Conservation (phyloP, 257 asterid species). For the Solanum chilense region DNA sequence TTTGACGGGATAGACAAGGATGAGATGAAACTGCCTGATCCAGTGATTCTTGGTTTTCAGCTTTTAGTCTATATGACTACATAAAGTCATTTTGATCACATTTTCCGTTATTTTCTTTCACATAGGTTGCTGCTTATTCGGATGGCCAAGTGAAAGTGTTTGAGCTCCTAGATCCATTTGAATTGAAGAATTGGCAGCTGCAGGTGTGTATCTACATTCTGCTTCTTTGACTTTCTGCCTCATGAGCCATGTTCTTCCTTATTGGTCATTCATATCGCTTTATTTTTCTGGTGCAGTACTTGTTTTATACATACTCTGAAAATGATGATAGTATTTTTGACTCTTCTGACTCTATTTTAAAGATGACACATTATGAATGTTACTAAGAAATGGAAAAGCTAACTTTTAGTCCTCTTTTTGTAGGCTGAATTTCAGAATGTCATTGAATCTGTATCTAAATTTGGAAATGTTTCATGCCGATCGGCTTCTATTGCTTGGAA, state of each 20-base stretch:
- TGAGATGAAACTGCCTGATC: not conserved
- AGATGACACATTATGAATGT: not conserved
- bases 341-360: not conserved
- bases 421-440: slow-evolving; percentile 88
- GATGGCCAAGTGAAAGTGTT: slow-evolving; percentile 73
- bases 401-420: not conserved
- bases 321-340: not conserved
- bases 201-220: slow-evolving; percentile 39
- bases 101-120: not conserved
- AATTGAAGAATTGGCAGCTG: slow-evolving; percentile 86
- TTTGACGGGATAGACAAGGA: not conserved
- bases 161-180: slow-evolving; percentile 77
- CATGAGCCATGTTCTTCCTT: not conserved
- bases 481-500: slow-evolving; percentile 91
- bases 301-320: not conserved
- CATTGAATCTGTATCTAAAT: slow-evolving; percentile 64
- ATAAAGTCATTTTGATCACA: not conserved
- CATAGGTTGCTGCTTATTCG: slow-evolving; percentile 75
- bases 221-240: not conserved
- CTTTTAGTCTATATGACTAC: not conserved
- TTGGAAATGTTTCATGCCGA: slow-evolving; percentile 46
- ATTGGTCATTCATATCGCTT: not conserved
- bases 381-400: not conserved
- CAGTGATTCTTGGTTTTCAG: not conserved
- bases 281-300: not conserved